Evolutionary conservation across 495 filamentous ascomycete species (phyloP), one percentile per base, ranked within the genome.

Genomic region (Aspergillus sparsus): DNA sequence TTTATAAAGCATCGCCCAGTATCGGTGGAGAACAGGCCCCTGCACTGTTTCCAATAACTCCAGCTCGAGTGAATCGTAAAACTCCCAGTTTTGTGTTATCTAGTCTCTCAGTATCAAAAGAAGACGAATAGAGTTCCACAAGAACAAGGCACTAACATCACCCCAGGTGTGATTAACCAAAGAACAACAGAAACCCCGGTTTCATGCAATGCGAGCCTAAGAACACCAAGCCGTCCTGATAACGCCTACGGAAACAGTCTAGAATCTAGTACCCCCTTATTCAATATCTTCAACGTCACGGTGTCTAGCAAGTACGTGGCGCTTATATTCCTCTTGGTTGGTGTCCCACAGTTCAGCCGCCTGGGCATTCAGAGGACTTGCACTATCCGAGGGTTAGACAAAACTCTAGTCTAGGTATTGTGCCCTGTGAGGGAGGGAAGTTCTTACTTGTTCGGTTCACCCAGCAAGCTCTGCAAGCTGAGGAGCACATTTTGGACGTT

Each of bases 331-430:
- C 46, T 83, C 82, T 41, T 89, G 84, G 73, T 98, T 83, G 59
- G 87, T 90, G 66, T 97, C 94, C 95, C 95, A 98, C 32, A 98
- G 80, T 70, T 96, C 90, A 13, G 94, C 94, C 21, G 94, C 94
- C 74, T 98, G 92, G 62, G 91, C 94, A 68, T 99, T 99, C 57
- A 99, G 79, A 0, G 94, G 94, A 64, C 90, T 95, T 60, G 94
- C 86, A 71, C 94, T 98, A 64, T 57, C 36, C 5, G 32, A 7
- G 35, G 3, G 49, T 57, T 44, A 50, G 53, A 69, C 56, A 74
- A 62, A 13, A 53, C 7, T n/a, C 33, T 13, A 35, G 45, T 55
- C 21, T 34, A 0, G 5, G n/a, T 41, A n/a, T 21, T 10, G 46
- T 11, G 39, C 21, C 21, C 21, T 3, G 21, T 27, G 36, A 34